Evolutionary conservation across 75 land plant species (phyloP).

Genomic region (Selaginella tamariscina): DNA sequence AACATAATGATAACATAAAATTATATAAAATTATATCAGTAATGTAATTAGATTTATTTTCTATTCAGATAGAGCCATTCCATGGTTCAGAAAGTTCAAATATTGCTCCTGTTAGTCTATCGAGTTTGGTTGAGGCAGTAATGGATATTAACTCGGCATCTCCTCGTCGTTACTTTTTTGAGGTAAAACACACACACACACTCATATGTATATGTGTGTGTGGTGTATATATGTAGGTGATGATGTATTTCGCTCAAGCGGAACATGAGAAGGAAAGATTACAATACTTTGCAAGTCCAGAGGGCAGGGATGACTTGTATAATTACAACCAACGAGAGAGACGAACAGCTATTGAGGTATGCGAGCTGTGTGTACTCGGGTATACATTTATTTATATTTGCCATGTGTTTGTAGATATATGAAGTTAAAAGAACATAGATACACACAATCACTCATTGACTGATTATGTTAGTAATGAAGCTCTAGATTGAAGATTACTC

Average conservation of each 20-base stretch:
- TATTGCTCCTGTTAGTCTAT: constrained; percentile 39
- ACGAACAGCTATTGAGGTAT: constrained; percentile 79
- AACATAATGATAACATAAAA: background rate
- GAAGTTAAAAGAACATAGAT: no score
- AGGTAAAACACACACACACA: no score
- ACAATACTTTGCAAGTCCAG: constrained; percentile 76
- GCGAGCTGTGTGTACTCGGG: background rate
- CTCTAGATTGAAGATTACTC: background rate
- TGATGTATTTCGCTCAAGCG: constrained; percentile 79
- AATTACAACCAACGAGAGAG: constrained; percentile 86
- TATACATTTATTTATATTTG: no score
- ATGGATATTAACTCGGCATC: constrained; percentile 94
- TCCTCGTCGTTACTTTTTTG: constrained; percentile 90
- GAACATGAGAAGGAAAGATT: constrained; percentile 91
- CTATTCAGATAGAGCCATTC: background rate
- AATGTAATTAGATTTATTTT: background rate
- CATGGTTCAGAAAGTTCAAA: background rate
- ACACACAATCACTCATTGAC: no score
- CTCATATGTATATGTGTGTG: no score
- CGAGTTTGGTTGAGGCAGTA: constrained; percentile 46
- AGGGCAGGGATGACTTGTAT: constrained; percentile 89
- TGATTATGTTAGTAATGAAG: background rate
- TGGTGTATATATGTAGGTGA: constrained; percentile 32
- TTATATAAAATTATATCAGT: background rate
- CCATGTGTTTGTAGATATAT: no score